Base-by-base conservation (phyloP, 306 rosid species). In the Vigna mungo region DNA sequence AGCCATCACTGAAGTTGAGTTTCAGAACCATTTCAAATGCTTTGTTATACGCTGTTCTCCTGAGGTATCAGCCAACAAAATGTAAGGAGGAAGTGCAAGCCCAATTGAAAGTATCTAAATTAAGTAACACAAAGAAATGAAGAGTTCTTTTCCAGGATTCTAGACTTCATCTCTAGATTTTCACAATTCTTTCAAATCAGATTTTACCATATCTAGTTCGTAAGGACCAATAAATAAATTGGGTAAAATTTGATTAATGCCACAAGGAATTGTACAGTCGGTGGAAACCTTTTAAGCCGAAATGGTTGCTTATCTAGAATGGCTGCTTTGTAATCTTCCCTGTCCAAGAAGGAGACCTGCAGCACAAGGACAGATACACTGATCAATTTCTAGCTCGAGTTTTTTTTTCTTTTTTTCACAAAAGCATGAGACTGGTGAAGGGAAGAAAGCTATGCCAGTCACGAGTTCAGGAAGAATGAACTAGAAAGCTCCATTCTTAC, bases 1-100 rank as follows among this genome's bases (percentile, higher is more conserved):
- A 95, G 78, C 99, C 97, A 53, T 92, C 94, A 15, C 93, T 85
- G 73, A 90, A 95, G 82, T 86, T 88, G 89, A 95, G 81, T 77
- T 87, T 92, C 85, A 95, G 87, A 75, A 88, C 92, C 90, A 95
- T 78, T 79, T 95, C 97, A 82, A 95, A 85, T 75, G 93, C 83
- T 86, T 88, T 95, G 58, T 83, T 51, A 46, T 58, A 81, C 27
- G 73, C 72, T 9, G 99, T 95, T 86, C 99, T 88, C 93, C 99
- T 92, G 88, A 69, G 77, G 65, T 71, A 84, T 70, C 70, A 78
- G 68, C 81, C 60, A 82, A 32, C 76, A 79, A 72, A 75, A 83
- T 36, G 77, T 61, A 49, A 89, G 72, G 63, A 75, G 23, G 62
- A 39, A 41, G 39, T 25, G 48, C 69, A 75, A 47, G 52, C 66